A percentile compares a stretch with the other conserved stretches of the same genome.
Conservation (phyloP, 352 stramenopile genomes). For the Pythium aquatile region DNA sequence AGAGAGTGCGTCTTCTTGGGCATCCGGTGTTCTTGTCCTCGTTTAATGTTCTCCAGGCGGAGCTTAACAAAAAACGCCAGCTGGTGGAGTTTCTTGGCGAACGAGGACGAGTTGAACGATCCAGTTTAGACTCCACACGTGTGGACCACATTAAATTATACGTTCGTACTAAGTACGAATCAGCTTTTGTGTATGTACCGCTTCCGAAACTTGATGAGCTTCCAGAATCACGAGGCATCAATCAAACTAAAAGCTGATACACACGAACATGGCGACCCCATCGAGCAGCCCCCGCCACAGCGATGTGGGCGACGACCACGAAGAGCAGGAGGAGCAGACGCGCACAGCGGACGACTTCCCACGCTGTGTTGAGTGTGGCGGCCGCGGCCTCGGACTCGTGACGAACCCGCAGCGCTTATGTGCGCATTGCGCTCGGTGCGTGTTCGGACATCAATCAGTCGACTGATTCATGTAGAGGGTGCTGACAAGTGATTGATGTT, state of each 20-base stretch:
- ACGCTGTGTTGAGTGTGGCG: conserved; percentile 66
- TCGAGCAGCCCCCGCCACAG: conserved; percentile 20
- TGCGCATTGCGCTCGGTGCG: conserved; percentile 64
- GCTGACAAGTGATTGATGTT: conserved; percentile 2
- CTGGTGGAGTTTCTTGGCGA: background rate
- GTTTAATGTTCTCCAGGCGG: background rate
- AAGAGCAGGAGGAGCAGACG: background rate
- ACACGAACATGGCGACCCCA: conserved; percentile 22
- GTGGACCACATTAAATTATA: conserved; percentile 1
- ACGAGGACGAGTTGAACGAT: background rate
- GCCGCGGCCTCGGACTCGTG: conserved; percentile 64
- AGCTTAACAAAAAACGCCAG: background rate
- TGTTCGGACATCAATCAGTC: background rate
- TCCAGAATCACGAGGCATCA: conserved; percentile 9
- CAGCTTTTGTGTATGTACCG: background rate
- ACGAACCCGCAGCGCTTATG: conserved; percentile 75
- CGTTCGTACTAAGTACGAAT: conserved; percentile 5
- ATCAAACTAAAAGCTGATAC: background rate
- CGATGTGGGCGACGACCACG: conserved; percentile 4
- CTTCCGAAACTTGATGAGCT: conserved; percentile 15
- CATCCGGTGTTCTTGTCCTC: background rate
- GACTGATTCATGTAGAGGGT: background rate
- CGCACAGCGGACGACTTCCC: conserved; percentile 35
- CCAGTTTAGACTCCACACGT: background rate
- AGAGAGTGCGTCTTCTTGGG: background rate